A percentile compares a stretch with the other conserved stretches of the same genome.
These are phyloP conservation scores for Dimocarpus longan DNA, from an alignment of 345 rosid genomes.

Conservation along the genomic window DNA sequence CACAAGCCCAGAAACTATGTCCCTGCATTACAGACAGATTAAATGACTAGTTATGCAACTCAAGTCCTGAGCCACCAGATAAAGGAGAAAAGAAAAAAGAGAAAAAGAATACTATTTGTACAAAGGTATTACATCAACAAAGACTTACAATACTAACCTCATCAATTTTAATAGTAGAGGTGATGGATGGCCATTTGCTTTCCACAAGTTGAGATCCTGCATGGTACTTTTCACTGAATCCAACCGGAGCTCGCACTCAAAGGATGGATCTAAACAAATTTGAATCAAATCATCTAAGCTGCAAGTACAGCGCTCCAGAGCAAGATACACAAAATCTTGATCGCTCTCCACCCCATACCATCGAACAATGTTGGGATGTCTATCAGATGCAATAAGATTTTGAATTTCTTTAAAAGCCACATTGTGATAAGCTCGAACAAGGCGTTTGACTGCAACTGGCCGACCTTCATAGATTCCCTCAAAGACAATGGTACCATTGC, in stretches of 20 bases:
- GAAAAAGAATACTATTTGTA: neutral
- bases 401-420: constrained; percentile 93
- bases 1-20: constrained; percentile 78
- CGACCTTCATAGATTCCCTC: constrained; percentile 93
- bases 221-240: constrained; percentile 44
- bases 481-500: constrained; percentile 87
- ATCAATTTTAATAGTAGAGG: constrained; percentile 64
- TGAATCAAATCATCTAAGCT: constrained; percentile 76
- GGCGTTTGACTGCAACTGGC: constrained; percentile 92
- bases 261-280: constrained; percentile 42
- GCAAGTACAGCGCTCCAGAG: constrained; percentile 86
- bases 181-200: constrained; percentile 70
- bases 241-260: constrained; percentile 40
- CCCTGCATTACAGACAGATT: constrained; percentile 47
- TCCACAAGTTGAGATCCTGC: constrained; percentile 64
- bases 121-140: constrained; percentile 6
- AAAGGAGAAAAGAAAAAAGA: neutral
- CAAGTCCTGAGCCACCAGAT: neutral
- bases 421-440: constrained; percentile 82
- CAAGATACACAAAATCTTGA: constrained; percentile 84
- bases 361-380: constrained; percentile 83
- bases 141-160: constrained; percentile 52
- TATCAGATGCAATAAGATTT: constrained; percentile 91
- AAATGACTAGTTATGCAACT: constrained; percentile 13
- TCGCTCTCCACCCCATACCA: constrained; percentile 96